Conservation (phyloP, 2,329 filamentous ascomycete species). For the Aspergillus candidus region DNA sequence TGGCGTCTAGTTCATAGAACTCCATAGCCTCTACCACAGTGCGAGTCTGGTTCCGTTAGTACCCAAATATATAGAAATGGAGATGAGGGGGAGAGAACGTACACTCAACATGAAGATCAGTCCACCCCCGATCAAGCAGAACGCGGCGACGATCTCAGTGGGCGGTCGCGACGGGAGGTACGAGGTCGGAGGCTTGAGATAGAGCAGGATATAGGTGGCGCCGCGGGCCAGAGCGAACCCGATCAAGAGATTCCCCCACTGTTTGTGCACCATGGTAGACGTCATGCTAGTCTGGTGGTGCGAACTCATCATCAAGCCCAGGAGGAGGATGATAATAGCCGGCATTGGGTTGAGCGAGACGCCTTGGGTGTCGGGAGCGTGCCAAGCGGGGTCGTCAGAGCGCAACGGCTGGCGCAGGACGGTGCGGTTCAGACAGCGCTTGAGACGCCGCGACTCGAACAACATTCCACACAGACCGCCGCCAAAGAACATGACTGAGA, state of each 20-base stretch:
- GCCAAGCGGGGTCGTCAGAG: conserved; percentile 46
- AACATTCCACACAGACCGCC: conserved; percentile 85
- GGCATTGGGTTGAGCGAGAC: conserved; percentile 86
- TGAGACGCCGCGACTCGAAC: conserved; percentile 66
- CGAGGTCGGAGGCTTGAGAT: conserved; percentile 72
- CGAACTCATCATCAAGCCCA: conserved; percentile 92
- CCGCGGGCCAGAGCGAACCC: conserved; percentile 73
- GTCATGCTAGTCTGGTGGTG: conserved; percentile 80
- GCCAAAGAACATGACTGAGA: conserved; percentile 88
- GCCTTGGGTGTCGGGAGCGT: conserved; percentile 60
- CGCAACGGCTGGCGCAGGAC: conserved; percentile 38
- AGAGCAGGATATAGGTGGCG: conserved; percentile 73
- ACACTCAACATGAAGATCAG: conserved; percentile 89
- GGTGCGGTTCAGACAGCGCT: conserved; percentile 49
- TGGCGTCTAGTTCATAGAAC: conserved; percentile 70
- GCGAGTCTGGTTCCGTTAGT: conserved; percentile 50
- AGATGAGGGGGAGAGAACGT: conserved; percentile 35
- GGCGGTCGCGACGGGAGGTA: conserved; percentile 77
- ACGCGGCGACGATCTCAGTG: conserved; percentile 79
- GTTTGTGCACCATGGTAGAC: conserved; percentile 85
- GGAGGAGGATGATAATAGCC: conserved; percentile 73
- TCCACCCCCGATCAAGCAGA: conserved; percentile 81
- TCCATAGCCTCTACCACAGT: conserved; percentile 75
- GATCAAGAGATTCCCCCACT: conserved; percentile 83
- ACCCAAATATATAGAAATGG: conserved; percentile 11